phyloP scores from a whole-genome alignment of 2,329 filamentous ascomycete species.

The Trichoderma pleuroti region DNA sequence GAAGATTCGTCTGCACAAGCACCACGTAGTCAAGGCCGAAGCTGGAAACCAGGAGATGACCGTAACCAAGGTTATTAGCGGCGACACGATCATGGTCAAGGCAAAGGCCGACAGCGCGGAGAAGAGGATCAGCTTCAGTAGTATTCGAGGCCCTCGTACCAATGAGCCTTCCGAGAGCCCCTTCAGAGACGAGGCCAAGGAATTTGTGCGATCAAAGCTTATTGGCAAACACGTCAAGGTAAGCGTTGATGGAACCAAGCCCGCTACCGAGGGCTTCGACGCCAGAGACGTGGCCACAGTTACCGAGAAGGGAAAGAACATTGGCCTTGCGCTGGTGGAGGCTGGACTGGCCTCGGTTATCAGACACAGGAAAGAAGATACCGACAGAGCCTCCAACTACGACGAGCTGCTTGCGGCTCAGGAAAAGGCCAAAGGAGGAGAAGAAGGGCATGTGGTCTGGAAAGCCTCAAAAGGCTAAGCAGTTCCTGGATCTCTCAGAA shows the following conservation, averaged over 20 bases:
- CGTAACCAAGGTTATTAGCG: conserved; percentile 80
- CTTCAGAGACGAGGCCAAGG: conserved; percentile 90
- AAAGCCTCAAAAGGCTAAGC: conserved; percentile 78
- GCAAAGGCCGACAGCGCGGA: conserved; percentile 77
- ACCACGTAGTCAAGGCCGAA: conserved; percentile 68
- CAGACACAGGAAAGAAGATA: conserved; percentile 89
- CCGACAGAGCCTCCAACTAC: conserved; percentile 89
- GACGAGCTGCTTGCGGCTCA: conserved; percentile 81
- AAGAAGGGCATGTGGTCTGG: conserved; percentile 94
- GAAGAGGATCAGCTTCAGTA: conserved; percentile 89
- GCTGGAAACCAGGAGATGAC: conserved; percentile 71
- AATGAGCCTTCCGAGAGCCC: conserved; percentile 83
- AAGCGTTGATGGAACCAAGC: conserved; percentile 83
- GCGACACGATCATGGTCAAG: conserved; percentile 83
- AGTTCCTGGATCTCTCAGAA: conserved; percentile 87
- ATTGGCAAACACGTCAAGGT: conserved; percentile 96
- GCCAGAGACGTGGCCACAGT: conserved; percentile 93
- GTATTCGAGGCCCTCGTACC: conserved; percentile 86
- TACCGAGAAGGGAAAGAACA: conserved; percentile 77
- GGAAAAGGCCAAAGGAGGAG: conserved; percentile 78
- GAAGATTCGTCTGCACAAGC: conserved; percentile 76
- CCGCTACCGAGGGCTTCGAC: conserved; percentile 85
- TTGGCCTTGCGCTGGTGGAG: conserved; percentile 81
- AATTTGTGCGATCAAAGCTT: conserved; percentile 86
- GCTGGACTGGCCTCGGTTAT: conserved; percentile 92